phyloP scores from a whole-genome alignment of 331 rosid species.

The Quercus tomentella region DNA sequence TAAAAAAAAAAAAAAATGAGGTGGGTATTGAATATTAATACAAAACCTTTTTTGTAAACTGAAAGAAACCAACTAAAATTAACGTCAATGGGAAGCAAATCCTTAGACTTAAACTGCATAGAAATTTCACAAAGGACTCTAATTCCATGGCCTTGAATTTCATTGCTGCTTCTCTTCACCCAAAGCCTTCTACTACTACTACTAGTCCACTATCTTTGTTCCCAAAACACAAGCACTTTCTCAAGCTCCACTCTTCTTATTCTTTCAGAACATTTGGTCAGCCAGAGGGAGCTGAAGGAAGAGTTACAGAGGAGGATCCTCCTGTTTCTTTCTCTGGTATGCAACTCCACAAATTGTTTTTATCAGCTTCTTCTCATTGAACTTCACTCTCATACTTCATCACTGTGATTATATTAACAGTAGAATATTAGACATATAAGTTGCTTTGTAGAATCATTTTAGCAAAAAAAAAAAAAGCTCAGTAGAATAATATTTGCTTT shows the following conservation, averaged over 20 bases:
- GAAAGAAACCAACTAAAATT: conserved; percentile 3
- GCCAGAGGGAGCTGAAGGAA: conserved; percentile 54
- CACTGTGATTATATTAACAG: background rate
- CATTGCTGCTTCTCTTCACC: conserved; percentile 38
- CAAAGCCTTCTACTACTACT: conserved; percentile 20
- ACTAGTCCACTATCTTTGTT: conserved; percentile 17
- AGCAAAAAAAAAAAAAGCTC: too few species aligned
- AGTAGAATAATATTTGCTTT: background rate
- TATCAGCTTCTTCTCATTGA: background rate
- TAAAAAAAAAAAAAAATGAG: background rate
- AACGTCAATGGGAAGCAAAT: background rate
- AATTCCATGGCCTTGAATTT: conserved; percentile 59
- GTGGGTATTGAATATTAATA: background rate
- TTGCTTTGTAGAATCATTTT: too few species aligned
- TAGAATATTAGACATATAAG: too few species aligned
- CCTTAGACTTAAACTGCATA: background rate
- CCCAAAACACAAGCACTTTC: conserved; percentile 29
- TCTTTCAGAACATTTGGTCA: conserved; percentile 39
- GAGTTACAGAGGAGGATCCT: conserved; percentile 44
- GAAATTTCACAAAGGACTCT: background rate
- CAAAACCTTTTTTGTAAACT: background rate
- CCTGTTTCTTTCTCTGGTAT: conserved; percentile 49
- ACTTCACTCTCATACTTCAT: background rate
- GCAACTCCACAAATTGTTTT: background rate
- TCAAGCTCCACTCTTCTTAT: conserved; percentile 35